phyloP scores from a whole-genome alignment of 192 early-diverging fungal species.

The Coemansia sp. region DNA sequence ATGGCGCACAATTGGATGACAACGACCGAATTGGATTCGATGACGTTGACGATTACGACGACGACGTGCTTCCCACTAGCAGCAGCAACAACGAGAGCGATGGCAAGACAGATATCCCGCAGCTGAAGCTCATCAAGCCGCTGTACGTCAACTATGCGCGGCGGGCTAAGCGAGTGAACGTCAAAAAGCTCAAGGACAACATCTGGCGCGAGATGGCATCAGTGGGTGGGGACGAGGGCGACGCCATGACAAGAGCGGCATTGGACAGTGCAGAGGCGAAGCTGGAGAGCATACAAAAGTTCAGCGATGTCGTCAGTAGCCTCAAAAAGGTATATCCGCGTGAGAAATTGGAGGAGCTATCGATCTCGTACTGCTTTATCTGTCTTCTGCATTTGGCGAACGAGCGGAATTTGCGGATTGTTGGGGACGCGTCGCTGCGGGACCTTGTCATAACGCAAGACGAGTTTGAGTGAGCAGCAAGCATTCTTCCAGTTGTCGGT shows the following conservation, averaged over 20 bases:
- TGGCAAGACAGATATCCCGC: constrained; percentile 48
- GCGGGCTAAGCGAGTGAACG: constrained; percentile 91
- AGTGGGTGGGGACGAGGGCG: constrained; percentile 12
- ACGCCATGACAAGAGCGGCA: constrained; percentile 1
- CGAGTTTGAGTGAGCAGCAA: constrained; percentile 35
- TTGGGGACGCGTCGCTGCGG: constrained; percentile 49
- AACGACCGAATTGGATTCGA: constrained; percentile 33
- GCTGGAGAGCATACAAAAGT: constrained; percentile 65
- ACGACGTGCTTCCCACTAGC: constrained; percentile 17
- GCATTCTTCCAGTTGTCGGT: neutral
- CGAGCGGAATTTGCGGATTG: constrained; percentile 79
- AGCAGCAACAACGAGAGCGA: constrained; percentile 12
- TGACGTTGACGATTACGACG: constrained; percentile 48
- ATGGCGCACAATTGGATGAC: constrained; percentile 16
- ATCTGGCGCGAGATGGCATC: constrained; percentile 78
- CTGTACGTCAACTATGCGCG: constrained; percentile 77
- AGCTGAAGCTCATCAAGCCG: constrained; percentile 68
- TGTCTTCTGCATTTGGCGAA: constrained; percentile 95
- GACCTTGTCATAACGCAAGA: constrained; percentile 57
- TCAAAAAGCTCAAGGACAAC: constrained; percentile 95
- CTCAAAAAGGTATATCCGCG: constrained; percentile 76
- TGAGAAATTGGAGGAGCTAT: constrained; percentile 85
- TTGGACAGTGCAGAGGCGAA: constrained; percentile 12
- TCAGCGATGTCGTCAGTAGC: constrained; percentile 71
- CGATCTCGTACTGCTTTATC: constrained; percentile 96